phyloP scores from a whole-genome alignment of 2,329 filamentous ascomycete species.

The Phyllosticta citrichinensis region DNA sequence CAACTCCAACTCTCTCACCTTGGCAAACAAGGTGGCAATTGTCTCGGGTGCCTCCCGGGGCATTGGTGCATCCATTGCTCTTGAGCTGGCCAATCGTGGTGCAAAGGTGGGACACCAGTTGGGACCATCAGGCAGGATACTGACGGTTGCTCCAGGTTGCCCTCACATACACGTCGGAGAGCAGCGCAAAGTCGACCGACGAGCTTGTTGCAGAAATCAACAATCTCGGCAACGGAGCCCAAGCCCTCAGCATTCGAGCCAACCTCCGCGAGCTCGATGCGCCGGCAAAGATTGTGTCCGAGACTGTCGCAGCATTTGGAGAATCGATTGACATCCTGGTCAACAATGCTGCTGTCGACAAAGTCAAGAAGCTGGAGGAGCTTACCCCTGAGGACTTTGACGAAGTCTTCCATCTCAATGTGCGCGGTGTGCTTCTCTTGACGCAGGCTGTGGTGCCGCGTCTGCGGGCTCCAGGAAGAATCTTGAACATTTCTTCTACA shows the following conservation, averaged over 20 bases:
- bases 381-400: conserved; percentile 43
- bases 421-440: conserved; percentile 45
- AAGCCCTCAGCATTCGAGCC: conserved; percentile 29
- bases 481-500: conserved; percentile 52
- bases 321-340: conserved; percentile 33
- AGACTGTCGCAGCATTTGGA: conserved; percentile 28
- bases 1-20: conserved; percentile 6
- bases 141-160: conserved; percentile 23
- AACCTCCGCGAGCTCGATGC: conserved; percentile 29
- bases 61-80: conserved; percentile 39
- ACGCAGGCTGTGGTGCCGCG: conserved; percentile 44
- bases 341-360: conserved; percentile 31
- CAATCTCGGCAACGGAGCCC: conserved; percentile 24
- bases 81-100: conserved; percentile 38
- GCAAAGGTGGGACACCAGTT: conserved; percentile 25
- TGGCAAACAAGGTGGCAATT: conserved; percentile 33
- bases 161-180: conserved; percentile 34
- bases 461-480: conserved; percentile 37
- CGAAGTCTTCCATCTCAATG: conserved; percentile 47
- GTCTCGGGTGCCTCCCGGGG: conserved; percentile 42
- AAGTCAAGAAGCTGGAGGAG: conserved; percentile 20
- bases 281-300: conserved; percentile 27
- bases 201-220: conserved; percentile 26
- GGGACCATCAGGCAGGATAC: not conserved
- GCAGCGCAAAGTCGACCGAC: conserved; percentile 25